phyloP scores from a whole-genome alignment of 345 rosid genomes.

The Gossypium rotundifolium region DNA sequence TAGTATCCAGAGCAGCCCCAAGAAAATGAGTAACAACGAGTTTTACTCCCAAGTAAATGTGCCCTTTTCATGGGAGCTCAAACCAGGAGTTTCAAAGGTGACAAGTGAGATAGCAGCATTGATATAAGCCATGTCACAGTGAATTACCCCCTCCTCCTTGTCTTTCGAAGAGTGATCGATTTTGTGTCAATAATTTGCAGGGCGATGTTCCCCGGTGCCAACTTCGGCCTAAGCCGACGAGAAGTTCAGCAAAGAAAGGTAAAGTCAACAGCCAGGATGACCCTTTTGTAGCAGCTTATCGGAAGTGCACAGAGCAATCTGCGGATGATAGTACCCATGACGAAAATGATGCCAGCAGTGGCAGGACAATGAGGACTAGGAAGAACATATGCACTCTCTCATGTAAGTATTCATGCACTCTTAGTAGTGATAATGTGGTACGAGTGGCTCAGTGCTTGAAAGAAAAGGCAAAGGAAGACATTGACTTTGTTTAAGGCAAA shows the following conservation, averaged over 20 bases:
- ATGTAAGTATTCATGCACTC: constrained; percentile 20
- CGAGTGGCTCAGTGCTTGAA: constrained; percentile 11
- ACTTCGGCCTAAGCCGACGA: not conserved
- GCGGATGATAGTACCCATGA: not conserved
- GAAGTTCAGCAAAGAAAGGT: not conserved
- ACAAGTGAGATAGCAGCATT: constrained; percentile 1
- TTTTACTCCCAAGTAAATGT: constrained; percentile 12
- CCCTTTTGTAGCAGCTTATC: constrained; percentile 28
- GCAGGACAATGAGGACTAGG: not conserved
- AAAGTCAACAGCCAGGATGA: not conserved
- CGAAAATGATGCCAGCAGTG: not conserved
- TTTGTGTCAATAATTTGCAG: not conserved
- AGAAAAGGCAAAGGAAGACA: not conserved
- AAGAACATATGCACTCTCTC: constrained; percentile 9
- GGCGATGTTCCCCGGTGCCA: not conserved
- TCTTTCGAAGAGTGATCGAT: not conserved
- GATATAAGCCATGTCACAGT: not conserved
- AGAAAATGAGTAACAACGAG: constrained; percentile 16
- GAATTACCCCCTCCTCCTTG: constrained; percentile 27
- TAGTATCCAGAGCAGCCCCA: not conserved
- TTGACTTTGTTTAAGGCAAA: no score
- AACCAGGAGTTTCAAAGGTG: constrained; percentile 29
- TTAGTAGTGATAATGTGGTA: constrained; percentile 13
- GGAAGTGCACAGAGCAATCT: constrained; percentile 17
- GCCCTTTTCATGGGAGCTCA: constrained; percentile 36